Conservation (phyloP, 805 yeast species). For the Jamesozyma jinghongensis region DNA sequence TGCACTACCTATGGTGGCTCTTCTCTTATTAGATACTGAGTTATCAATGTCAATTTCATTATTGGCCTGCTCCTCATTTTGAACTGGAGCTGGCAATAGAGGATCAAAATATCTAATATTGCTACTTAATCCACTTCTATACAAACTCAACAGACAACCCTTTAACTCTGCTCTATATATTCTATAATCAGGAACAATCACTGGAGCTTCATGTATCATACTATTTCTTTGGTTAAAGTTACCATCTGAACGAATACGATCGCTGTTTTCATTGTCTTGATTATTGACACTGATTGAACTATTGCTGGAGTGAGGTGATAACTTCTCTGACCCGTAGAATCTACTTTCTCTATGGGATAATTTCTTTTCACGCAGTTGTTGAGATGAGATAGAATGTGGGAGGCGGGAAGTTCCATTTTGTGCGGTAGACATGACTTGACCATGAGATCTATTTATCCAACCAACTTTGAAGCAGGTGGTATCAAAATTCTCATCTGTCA, state of each 20-base stretch:
- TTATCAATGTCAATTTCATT: constrained; percentile 2
- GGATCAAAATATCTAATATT: constrained; percentile 37
- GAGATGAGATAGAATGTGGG: background rate
- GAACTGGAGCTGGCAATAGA: constrained; percentile 5
- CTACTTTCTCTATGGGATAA: constrained; percentile 20
- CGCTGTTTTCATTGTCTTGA: constrained; percentile 4
- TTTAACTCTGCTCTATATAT: constrained; percentile 57
- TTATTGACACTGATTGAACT: background rate
- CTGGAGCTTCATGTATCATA: constrained; percentile 6
- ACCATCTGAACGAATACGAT: background rate
- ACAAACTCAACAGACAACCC: constrained; percentile 58
- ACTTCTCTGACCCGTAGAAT: constrained; percentile 10
- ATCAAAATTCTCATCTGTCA: constrained; percentile 32
- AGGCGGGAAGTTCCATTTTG: background rate
- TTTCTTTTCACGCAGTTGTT: constrained; percentile 2
- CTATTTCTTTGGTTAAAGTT: constrained; percentile 5
- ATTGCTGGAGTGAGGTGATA: background rate
- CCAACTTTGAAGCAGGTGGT: constrained; percentile 39
- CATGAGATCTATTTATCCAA: constrained; percentile 48
- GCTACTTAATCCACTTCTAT: constrained; percentile 44
- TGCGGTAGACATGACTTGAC: constrained; percentile 10
- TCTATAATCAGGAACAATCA: constrained; percentile 27
- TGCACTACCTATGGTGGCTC: background rate
- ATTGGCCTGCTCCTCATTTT: background rate
- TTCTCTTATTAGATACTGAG: background rate